Percentiles rank a stretch among this genome's conserved stretches.
Conservation (phyloP, 805 yeast species). For the Kuraishia hungarica region DNA sequence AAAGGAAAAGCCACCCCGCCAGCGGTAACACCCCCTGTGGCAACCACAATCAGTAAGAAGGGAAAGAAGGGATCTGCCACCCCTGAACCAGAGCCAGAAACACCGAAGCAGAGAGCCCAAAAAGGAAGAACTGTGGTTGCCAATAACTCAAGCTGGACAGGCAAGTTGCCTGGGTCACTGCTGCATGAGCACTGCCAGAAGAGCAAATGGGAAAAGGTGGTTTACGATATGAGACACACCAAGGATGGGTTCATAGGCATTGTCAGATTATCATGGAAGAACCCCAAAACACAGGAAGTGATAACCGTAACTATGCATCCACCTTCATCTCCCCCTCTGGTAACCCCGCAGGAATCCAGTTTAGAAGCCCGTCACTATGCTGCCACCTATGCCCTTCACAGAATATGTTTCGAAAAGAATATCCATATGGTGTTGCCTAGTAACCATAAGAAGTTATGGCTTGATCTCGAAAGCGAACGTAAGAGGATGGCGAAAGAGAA, state of each 20-base stretch:
- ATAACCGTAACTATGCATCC: constrained; percentile 51
- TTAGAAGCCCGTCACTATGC: constrained; percentile 85
- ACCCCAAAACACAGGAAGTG: constrained; percentile 72
- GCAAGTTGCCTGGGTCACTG: constrained; percentile 82
- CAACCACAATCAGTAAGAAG: constrained; percentile 5
- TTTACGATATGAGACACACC: constrained; percentile 51
- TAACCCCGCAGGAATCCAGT: constrained; percentile 68
- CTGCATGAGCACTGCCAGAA: constrained; percentile 84
- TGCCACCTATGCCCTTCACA: constrained; percentile 80
- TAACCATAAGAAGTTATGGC: constrained; percentile 75
- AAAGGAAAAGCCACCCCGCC: constrained; percentile 2
- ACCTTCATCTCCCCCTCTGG: constrained; percentile 28
- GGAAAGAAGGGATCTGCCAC: constrained; percentile 5
- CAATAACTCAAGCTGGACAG: constrained; percentile 83
- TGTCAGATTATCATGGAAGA: constrained; percentile 58
- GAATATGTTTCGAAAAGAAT: constrained; percentile 75
- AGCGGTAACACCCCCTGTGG: background rate
- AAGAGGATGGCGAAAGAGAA: constrained; percentile 35
- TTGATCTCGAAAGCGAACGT: constrained; percentile 55
- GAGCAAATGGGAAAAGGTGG: constrained; percentile 82
- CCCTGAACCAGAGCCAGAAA: constrained; percentile 4
- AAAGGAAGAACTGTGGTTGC: constrained; percentile 40
- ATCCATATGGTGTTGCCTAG: constrained; percentile 83
- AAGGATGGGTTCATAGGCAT: constrained; percentile 54
- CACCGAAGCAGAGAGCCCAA: constrained; percentile 8